Evolutionary conservation across 495 filamentous ascomycete species (phyloP).

Genomic region (Halenospora varia): DNA sequence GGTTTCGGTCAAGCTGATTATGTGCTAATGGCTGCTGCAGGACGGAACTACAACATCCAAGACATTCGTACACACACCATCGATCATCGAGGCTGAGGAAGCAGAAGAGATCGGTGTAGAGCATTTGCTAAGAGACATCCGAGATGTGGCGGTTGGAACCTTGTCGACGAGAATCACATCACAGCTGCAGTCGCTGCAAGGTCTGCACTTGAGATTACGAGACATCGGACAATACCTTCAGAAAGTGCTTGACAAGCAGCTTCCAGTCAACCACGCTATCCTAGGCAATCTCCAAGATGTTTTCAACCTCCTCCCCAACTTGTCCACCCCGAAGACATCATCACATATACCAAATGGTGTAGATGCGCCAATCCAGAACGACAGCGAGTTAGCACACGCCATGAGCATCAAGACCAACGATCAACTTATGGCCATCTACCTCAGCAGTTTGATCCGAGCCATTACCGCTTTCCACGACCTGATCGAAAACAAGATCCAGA

Average conservation of each 20-base stretch:
- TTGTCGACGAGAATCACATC: conserved; percentile 96
- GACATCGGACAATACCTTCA: conserved; percentile 95
- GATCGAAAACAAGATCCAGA: conserved; percentile 99
- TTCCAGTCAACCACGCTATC: conserved; percentile 96
- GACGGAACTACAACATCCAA: conserved; percentile 96
- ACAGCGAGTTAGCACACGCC: conserved; percentile 81
- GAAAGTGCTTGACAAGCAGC: conserved; percentile 86
- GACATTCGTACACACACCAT: conserved; percentile 98
- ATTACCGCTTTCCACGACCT: conserved; percentile 99
- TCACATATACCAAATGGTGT: conserved; percentile 31
- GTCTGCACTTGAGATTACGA: conserved; percentile 88
- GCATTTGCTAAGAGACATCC: conserved; percentile 95
- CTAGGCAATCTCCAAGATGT: conserved; percentile 97
- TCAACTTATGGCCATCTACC: conserved; percentile 96
- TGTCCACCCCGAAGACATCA: conserved; percentile 72
- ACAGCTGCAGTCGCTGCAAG: conserved; percentile 95
- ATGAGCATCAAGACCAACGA: conserved; percentile 99
- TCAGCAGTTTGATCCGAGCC: conserved; percentile 91
- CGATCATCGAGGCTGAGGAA: conserved; percentile 97
- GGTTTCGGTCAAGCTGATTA: neutral
- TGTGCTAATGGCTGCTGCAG: conserved; percentile 41
- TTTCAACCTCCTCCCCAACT: conserved; percentile 96
- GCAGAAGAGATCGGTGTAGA: conserved; percentile 99
- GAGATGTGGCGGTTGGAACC: conserved; percentile 97
- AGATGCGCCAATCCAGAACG: conserved; percentile 48